Conservation (phyloP, 1,284 basidiomycete species). For the Macrocystidia cucumis region DNA sequence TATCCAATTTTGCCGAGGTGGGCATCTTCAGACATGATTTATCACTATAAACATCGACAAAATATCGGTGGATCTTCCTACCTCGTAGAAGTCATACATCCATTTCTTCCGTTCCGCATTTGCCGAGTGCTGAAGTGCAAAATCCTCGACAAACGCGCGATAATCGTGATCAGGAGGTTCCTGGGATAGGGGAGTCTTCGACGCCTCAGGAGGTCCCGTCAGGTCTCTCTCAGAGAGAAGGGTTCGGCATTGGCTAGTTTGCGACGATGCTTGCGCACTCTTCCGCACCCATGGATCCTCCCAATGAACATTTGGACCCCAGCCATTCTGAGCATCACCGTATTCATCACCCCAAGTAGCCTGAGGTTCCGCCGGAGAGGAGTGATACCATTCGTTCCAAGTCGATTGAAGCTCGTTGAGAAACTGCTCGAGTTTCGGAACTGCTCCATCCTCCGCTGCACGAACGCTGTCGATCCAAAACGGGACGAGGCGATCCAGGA, state of each 20-base stretch:
- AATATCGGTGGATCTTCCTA: no score
- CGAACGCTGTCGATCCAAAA: slow-evolving; percentile 49
- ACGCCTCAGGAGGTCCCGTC: no score
- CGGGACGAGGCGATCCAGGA: slow-evolving; percentile 36
- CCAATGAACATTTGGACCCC: no score
- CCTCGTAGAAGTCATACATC: slow-evolving; percentile 47
- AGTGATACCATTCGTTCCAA: slow-evolving; percentile 14
- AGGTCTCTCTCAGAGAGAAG: no score
- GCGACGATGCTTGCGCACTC: no score
- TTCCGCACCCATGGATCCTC: slow-evolving; percentile 4
- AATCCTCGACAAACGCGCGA: slow-evolving; percentile 38
- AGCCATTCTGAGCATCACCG: neutral
- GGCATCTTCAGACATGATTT: no score
- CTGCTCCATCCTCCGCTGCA: slow-evolving; percentile 41
- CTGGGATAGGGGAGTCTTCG: no score
- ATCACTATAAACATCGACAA: no score
- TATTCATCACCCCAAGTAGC: slow-evolving; percentile 8
- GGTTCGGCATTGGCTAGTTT: no score
- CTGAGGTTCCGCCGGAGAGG: no score
- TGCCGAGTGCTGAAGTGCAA: slow-evolving; percentile 32
- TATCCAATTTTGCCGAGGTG: no score
- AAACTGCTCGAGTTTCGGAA: slow-evolving; percentile 41
- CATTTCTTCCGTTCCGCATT: slow-evolving; percentile 27
- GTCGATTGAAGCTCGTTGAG: slow-evolving; percentile 27
- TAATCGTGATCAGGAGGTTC: no score